Percentiles rank a stretch among this genome's conserved stretches.
Conservation (phyloP, 1,284 basidiomycete species). For the Cryptococcus maquisensis region DNA sequence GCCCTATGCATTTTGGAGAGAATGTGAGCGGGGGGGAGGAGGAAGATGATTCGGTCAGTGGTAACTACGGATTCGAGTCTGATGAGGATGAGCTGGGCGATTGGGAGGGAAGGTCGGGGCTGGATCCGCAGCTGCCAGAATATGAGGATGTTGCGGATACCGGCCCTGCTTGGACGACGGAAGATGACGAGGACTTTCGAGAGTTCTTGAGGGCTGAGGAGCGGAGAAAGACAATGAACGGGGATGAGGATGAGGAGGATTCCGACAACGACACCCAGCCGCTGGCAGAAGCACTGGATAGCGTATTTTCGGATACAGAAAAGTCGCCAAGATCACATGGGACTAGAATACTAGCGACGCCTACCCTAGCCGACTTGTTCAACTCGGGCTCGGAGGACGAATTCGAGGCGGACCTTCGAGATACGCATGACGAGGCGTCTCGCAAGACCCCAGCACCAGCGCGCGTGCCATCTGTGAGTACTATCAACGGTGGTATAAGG, state of each 20-base stretch:
- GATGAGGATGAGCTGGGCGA: conserved; percentile 38
- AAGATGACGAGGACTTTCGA: conserved; percentile 9
- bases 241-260: conserved; percentile 4
- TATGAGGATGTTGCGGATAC: not conserved
- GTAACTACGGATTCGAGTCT: conserved; percentile 11
- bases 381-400: conserved; percentile 15
- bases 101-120: conserved; percentile 32
- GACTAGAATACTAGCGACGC: conserved; percentile 5
- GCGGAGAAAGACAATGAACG: conserved; percentile 2
- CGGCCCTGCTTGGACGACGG: not conserved
- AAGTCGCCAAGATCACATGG: conserved; percentile 7
- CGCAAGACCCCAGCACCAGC: not conserved
- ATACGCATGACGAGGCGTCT: conserved; percentile 1
- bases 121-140: conserved; percentile 23
- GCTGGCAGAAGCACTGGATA: not conserved
- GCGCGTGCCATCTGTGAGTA: not conserved
- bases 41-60: not conserved
- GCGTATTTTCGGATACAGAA: not conserved
- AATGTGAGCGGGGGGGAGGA: conserved; percentile 10
- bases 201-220: conserved; percentile 21
- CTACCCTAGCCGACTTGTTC: conserved; percentile 12
- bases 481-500: not conserved
- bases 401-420: conserved; percentile 1
- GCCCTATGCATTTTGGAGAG: conserved; percentile 20
- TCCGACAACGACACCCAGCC: not conserved